phyloP scores from a whole-genome alignment of 169 alveolate genomes.

The Plasmodium gallinaceum region DNA sequence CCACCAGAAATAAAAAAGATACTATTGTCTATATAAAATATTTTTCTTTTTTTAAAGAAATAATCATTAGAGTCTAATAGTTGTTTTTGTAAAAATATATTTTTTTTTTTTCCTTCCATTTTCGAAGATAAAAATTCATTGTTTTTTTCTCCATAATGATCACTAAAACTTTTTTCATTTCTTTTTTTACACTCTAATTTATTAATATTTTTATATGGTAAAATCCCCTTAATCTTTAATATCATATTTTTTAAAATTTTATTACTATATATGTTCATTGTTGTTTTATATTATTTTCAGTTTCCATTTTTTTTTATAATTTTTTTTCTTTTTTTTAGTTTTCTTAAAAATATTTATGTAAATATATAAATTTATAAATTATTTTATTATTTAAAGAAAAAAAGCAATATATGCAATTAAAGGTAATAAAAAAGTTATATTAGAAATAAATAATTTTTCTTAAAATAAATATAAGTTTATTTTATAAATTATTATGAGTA shows the following conservation, averaged over 20 bases:
- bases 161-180: background rate
- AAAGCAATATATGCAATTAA: no score
- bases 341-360: no score
- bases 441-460: no score
- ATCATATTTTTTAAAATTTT: background rate
- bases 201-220: background rate
- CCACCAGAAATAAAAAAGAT: slow-evolving; percentile 25
- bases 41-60: background rate
- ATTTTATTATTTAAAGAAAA: no score
- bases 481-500: no score
- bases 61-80: background rate
- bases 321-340: no score
- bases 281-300: background rate
- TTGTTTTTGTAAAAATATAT: background rate
- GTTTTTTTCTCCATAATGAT: background rate
- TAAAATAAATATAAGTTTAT: no score
- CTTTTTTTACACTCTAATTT: slow-evolving; percentile 3
- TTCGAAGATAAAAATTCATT: background rate
- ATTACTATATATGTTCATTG: slow-evolving; percentile 20
- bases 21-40: slow-evolving; percentile 11
- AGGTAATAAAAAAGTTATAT: no score
- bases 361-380: no score
- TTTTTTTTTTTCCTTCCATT: background rate
- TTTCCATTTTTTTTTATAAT: background rate
- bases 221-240: slow-evolving; percentile 1